Conservation (phyloP, 2,329 filamentous ascomycete species). For the Epichloe bromicola region DNA sequence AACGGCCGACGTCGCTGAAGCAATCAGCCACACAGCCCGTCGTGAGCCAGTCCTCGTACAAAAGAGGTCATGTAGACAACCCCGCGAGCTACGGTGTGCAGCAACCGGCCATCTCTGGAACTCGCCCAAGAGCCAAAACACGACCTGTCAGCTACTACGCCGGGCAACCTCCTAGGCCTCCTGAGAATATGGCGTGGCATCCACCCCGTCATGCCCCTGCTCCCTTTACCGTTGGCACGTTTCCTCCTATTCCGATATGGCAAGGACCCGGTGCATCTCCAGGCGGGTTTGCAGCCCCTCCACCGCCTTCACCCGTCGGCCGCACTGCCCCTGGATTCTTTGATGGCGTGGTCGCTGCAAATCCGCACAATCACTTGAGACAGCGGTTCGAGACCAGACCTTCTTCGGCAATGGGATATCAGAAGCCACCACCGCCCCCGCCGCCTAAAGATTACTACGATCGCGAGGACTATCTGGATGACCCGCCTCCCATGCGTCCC, state of each 20-base stretch:
- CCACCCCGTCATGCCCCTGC: slow-evolving; percentile 12
- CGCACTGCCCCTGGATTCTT: slow-evolving; percentile 17
- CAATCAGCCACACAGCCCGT: slow-evolving; percentile 21
- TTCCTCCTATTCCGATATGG: slow-evolving; percentile 19
- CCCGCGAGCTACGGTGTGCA: slow-evolving; percentile 23
- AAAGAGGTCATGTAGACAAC: slow-evolving; percentile 21
- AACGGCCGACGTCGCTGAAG: slow-evolving; percentile 16
- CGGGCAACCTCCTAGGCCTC: slow-evolving; percentile 16
- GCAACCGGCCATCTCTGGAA: slow-evolving; percentile 18
- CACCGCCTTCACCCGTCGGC: slow-evolving; percentile 17
- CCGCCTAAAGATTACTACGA: slow-evolving; percentile 17
- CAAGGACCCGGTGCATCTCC: slow-evolving; percentile 12
- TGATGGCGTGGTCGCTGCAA: slow-evolving; percentile 9
- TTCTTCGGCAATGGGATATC: slow-evolving; percentile 28
- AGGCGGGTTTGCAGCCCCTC: slow-evolving; percentile 12
- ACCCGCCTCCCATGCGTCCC: slow-evolving; percentile 18
- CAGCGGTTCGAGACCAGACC: slow-evolving; percentile 23
- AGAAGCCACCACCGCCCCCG: slow-evolving; percentile 2
- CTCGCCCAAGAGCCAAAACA: slow-evolving; percentile 20
- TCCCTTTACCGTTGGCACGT: slow-evolving; percentile 16
- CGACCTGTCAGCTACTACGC: slow-evolving; percentile 25
- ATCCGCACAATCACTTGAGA: slow-evolving; percentile 18
- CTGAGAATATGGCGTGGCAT: slow-evolving; percentile 16
- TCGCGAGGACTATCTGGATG: slow-evolving; percentile 29
- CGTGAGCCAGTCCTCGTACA: slow-evolving; percentile 17